These are phyloP conservation scores for Paecilomyces variotii DNA, from an alignment of 2,329 filamentous ascomycete species.

Conservation along the genomic window DNA sequence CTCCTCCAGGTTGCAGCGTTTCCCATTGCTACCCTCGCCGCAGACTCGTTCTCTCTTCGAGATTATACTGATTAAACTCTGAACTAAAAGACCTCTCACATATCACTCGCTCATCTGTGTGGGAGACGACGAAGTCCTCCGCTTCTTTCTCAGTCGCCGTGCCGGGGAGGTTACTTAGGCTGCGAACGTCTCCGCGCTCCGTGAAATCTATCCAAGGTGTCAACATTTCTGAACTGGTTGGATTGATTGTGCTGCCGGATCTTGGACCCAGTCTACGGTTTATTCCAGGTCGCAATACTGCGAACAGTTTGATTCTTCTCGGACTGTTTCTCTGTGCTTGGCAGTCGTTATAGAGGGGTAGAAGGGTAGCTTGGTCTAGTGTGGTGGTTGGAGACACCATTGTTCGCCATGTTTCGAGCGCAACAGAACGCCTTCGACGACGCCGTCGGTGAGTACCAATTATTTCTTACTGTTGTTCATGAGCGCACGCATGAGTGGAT, in stretches of 20 bases:
- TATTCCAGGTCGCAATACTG: not conserved
- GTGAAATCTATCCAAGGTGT: not conserved
- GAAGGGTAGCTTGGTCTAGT: slow-evolving; percentile 2
- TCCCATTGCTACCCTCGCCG: not conserved
- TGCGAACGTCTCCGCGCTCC: not conserved
- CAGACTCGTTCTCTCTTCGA: not conserved
- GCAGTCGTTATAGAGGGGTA: not conserved
- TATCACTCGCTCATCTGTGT: not conserved
- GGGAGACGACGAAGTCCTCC: not conserved
- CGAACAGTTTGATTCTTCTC: not conserved
- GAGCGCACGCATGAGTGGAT: not conserved
- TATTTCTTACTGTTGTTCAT: not conserved
- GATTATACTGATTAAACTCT: not conserved
- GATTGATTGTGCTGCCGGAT: not conserved
- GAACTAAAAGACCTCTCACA: not conserved
- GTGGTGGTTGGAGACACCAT: slow-evolving; percentile 6
- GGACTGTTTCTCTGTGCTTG: not conserved
- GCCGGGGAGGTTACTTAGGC: not conserved
- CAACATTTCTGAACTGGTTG: not conserved
- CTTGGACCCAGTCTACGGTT: not conserved
- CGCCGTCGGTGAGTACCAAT: slow-evolving; percentile 50
- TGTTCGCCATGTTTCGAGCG: slow-evolving; percentile 46
- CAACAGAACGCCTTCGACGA: slow-evolving; percentile 65
- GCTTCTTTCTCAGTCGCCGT: not conserved
- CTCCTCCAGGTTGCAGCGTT: not conserved